These are phyloP conservation scores for Emiliania huxleyi DNA, from an alignment of 78 protist genomes.

Conservation along the genomic window DNA sequence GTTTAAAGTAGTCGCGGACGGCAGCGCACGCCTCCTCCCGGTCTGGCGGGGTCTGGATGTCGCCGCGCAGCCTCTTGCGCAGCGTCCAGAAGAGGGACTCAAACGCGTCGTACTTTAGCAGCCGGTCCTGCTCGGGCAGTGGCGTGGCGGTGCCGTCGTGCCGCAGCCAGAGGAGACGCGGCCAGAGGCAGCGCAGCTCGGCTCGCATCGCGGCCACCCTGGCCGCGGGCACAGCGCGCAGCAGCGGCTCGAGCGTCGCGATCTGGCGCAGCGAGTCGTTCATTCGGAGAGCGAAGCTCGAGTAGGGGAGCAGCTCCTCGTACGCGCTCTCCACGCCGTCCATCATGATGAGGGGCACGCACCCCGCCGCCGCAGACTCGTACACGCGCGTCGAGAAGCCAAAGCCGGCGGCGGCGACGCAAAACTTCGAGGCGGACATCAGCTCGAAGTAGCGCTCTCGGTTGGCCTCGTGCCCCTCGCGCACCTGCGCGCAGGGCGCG, in stretches of 20 bases:
- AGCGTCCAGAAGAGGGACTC: conserved; percentile 4
- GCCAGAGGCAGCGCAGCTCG: neutral
- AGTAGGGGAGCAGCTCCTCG: neutral
- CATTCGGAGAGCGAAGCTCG: neutral
- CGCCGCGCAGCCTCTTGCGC: neutral
- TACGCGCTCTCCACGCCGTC: neutral
- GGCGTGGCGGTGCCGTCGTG: neutral
- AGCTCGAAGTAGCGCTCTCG: neutral
- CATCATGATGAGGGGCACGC: conserved; percentile 10
- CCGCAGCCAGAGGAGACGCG: neutral
- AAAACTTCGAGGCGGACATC: neutral
- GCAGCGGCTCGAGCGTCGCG: neutral
- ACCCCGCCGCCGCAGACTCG: neutral
- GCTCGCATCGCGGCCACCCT: neutral
- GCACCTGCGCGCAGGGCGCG: neutral
- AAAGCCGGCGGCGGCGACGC: conserved; percentile 6
- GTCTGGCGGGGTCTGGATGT: neutral
- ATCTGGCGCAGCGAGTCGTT: neutral
- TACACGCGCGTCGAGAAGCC: conserved; percentile 18
- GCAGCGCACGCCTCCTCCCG: neutral
- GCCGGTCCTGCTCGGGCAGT: neutral
- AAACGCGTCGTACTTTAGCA: neutral
- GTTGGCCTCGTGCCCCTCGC: conserved; percentile 10
- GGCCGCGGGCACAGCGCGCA: neutral
- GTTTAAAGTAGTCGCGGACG: neutral